phyloP scores from a whole-genome alignment of 148 eudicot genomes.

The Spergularia bocconei region DNA sequence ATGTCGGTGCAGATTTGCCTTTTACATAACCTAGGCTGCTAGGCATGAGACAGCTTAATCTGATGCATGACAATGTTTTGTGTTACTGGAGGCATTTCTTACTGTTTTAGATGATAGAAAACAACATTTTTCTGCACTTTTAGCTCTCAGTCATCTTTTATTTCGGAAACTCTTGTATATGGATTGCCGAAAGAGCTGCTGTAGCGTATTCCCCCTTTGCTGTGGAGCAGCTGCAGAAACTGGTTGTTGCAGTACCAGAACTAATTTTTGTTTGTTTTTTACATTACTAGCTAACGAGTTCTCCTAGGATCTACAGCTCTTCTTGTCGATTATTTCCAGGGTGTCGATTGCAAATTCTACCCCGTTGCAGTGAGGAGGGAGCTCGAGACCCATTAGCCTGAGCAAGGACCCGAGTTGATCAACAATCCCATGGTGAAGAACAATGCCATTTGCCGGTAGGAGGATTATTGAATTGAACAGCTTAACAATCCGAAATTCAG shows the following conservation, averaged over 20 bases:
- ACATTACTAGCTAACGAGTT: no score
- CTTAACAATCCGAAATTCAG: constrained; percentile 87
- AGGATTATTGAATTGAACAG: constrained; percentile 68
- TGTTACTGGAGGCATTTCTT: no score
- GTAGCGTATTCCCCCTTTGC: constrained; percentile 48
- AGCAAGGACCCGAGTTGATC: constrained; percentile 53
- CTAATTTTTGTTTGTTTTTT: constrained; percentile 13
- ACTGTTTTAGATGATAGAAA: no score
- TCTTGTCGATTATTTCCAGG: constrained; percentile 50
- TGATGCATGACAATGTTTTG: no score
- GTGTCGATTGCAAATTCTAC: constrained; percentile 92
- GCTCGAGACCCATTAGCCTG: constrained; percentile 54
- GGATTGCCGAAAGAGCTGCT: constrained; percentile 87
- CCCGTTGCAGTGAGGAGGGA: constrained; percentile 67
- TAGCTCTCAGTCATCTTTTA: no score
- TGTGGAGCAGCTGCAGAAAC: constrained; percentile 11
- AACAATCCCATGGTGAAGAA: constrained; percentile 74
- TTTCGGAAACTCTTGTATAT: no score
- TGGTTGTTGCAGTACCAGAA: constrained; percentile 19
- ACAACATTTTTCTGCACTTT: no score
- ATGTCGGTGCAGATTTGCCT: no score
- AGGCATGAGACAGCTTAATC: no score
- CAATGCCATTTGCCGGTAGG: constrained; percentile 67
- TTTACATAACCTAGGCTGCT: no score
- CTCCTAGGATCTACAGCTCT: no score